Evolutionary conservation across 2,329 filamentous ascomycete species (phyloP).

Genomic region (Ophiostoma novo-ulmi): DNA sequence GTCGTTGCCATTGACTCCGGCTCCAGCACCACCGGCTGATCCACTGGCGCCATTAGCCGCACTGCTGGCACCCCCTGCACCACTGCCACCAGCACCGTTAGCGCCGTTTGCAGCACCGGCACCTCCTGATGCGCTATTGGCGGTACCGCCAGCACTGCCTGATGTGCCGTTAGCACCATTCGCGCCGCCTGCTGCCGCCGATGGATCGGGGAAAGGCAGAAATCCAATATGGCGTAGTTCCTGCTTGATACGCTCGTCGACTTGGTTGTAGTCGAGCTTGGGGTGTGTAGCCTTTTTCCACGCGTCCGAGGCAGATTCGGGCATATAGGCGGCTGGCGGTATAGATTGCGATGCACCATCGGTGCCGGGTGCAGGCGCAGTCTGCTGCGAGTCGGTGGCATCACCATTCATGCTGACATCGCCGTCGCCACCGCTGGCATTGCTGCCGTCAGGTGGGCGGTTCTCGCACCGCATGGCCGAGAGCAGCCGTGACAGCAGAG

Average conservation of each 20-base stretch:
- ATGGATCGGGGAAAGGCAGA: conserved; percentile 48
- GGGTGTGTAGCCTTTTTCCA: conserved; percentile 73
- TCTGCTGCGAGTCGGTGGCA: conserved; percentile 32
- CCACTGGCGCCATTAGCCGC: conserved; percentile 11
- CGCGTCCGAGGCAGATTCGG: conserved; percentile 66
- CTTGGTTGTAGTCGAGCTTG: conserved; percentile 76
- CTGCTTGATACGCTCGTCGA: conserved; percentile 86
- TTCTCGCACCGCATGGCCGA: conserved; percentile 75
- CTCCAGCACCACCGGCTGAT: not conserved
- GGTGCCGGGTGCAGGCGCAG: not conserved
- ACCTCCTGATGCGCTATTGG: not conserved
- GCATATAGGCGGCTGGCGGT: conserved; percentile 72
- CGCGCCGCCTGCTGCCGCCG: conserved; percentile 25
- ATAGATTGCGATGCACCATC: conserved; percentile 35
- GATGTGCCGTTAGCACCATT: conserved; percentile 20
- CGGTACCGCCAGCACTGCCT: conserved; percentile 29
- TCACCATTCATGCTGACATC: conserved; percentile 56
- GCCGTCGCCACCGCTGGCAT: conserved; percentile 42
- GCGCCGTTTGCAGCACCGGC: conserved; percentile 4
- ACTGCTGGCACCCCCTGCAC: conserved; percentile 29
- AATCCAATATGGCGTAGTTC: conserved; percentile 90
- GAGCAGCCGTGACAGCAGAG: conserved; percentile 75
- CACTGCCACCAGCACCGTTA: conserved; percentile 14
- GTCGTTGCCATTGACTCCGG: not conserved
- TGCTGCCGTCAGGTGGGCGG: conserved; percentile 44